These are phyloP conservation scores for Paradendryphiella salina DNA, from an alignment of 2,329 filamentous ascomycete species.

Conservation along the genomic window DNA sequence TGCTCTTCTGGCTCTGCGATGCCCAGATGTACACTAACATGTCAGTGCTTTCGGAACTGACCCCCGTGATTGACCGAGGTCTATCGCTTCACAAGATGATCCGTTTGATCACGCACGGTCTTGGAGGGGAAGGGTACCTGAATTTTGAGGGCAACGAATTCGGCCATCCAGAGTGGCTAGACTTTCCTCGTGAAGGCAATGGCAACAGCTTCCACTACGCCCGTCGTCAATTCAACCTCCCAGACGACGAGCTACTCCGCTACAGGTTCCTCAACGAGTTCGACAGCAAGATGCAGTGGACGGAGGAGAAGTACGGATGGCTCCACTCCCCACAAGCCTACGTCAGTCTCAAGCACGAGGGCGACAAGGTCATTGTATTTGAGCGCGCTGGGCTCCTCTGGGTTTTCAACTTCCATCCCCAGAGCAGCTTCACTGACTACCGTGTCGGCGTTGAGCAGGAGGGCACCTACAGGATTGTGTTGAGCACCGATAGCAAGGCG, in stretches of 20 bases:
- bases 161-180: constrained; percentile 97
- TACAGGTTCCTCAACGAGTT: constrained; percentile 94
- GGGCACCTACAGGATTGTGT: constrained; percentile 83
- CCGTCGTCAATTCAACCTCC: constrained; percentile 87
- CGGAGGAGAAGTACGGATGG: constrained; percentile 90
- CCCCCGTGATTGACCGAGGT: constrained; percentile 84
- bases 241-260: constrained; percentile 80
- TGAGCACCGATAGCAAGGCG: constrained; percentile 76
- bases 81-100: constrained; percentile 98
- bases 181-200: constrained; percentile 94
- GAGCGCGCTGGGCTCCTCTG: constrained; percentile 89
- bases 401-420: constrained; percentile 94
- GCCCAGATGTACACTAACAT: constrained; percentile 98
- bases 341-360: constrained; percentile 90
- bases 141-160: constrained; percentile 99
- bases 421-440: constrained; percentile 86
- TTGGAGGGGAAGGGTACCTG: constrained; percentile 94
- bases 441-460: constrained; percentile 81
- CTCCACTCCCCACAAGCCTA: constrained; percentile 83
- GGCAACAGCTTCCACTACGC: constrained; percentile 94
- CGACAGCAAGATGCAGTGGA: constrained; percentile 85
- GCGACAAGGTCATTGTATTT: constrained; percentile 93
- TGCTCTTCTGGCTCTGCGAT: constrained; percentile 98
- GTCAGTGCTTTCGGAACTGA: constrained; percentile 82
- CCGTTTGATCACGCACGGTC: constrained; percentile 82